Evolutionary conservation across 164 flowering plant species (phyloP).

Genomic region (Tetrastigma voinierianum): DNA sequence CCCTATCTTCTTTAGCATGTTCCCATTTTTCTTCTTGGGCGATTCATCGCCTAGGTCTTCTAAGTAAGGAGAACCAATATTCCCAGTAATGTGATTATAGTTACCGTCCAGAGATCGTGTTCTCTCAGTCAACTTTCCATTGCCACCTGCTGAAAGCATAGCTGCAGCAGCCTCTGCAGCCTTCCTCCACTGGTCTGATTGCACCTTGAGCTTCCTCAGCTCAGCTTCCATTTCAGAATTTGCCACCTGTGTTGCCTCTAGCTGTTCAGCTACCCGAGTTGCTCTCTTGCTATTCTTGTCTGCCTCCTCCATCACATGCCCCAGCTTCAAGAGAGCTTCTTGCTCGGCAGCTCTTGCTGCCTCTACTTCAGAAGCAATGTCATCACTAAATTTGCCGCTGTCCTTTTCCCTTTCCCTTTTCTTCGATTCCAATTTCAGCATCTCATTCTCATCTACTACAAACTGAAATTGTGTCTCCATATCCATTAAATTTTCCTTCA

Average conservation of each 20-base stretch:
- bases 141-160: constrained; percentile 63
- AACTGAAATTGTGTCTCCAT: constrained; percentile 72
- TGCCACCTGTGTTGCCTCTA: constrained; percentile 70
- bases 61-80: constrained; percentile 46
- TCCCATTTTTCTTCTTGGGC: constrained; percentile 80
- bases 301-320: constrained; percentile 56
- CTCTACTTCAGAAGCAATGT: constrained; percentile 36
- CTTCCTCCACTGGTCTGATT: constrained; percentile 96
- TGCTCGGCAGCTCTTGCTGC: constrained; percentile 52
- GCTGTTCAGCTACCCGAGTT: constrained; percentile 62
- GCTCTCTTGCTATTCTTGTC: constrained; percentile 57
- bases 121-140: constrained; percentile 62
- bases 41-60: constrained; percentile 76
- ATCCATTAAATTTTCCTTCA: constrained; percentile 59
- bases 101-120: constrained; percentile 66
- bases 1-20: constrained; percentile 83
- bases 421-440: constrained; percentile 46
- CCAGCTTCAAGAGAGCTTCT: constrained; percentile 63
- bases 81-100: constrained; percentile 37
- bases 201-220: constrained; percentile 79
- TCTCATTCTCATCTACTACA: constrained; percentile 64
- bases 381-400: constrained; percentile 19
- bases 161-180: constrained; percentile 98
- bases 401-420: constrained; percentile 43
- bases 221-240: constrained; percentile 81